Conservation (phyloP, 176 grass and related monocot species). For the Cymbopogon citratus region DNA sequence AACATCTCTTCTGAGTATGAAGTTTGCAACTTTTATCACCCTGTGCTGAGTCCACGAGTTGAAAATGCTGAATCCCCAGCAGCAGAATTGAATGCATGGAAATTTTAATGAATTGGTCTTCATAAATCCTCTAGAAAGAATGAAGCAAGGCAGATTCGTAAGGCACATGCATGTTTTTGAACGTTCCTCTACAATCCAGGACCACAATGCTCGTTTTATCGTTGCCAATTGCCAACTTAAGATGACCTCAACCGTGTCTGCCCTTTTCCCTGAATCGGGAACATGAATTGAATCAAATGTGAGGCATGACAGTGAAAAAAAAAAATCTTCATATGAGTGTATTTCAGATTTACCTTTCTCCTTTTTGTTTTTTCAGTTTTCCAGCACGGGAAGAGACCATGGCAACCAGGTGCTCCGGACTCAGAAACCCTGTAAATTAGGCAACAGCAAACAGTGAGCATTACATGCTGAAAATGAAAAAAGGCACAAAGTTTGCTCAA, state of each 20-base stretch:
- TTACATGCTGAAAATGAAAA: not conserved
- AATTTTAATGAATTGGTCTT: not conserved
- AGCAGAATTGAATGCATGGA: not conserved
- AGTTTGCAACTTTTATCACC: constrained; percentile 2
- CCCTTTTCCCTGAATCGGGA: constrained; percentile 46
- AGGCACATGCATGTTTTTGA: not conserved
- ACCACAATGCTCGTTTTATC: not conserved
- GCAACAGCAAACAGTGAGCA: not conserved
- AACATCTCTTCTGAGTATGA: not conserved
- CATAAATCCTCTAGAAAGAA: not conserved
- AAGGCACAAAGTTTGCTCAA: not conserved
- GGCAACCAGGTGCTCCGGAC: constrained; percentile 65
- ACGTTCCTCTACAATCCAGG: not conserved
- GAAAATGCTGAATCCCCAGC: not conserved
- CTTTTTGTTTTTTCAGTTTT: constrained; percentile 53
- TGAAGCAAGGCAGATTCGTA: not conserved
- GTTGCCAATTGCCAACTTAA: not conserved
- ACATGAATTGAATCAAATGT: not conserved
- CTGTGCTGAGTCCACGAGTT: not conserved
- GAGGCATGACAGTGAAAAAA: not conserved
- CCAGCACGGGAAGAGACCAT: constrained; percentile 85
- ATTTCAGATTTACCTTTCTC: constrained; percentile 47
- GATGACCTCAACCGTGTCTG: constrained; percentile 39
- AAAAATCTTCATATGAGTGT: not conserved
- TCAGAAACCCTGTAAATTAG: constrained; percentile 60